Base-by-base conservation (phyloP, 495 filamentous ascomycete genomes). In the Friedmanniomyces simplex region DNA sequence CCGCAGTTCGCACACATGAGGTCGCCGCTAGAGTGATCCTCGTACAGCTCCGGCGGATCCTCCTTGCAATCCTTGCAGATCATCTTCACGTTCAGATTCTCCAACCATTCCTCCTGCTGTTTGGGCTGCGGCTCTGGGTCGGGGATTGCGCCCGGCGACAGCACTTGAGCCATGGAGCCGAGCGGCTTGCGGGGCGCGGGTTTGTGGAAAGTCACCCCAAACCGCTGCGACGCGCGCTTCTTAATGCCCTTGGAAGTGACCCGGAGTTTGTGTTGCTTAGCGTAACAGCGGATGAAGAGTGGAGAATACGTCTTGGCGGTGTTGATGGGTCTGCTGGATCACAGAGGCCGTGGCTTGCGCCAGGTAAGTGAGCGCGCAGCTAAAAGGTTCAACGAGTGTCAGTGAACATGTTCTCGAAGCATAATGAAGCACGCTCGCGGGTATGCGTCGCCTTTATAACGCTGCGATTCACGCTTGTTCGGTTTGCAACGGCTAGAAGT, bases 1-100 rank as follows among this genome's bases (percentile, higher is more conserved):
- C 93, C 93, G 64, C 93, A 98, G 21, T 85, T 88, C 16, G 76
- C 86, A 69, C 93, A 98, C 49, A 97, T 89, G 65, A 90, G 87
- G 70, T 97, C 91, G 48, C 95, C 93, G 13, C 82, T 85, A 3
- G 89, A 85, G 65, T 88, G 91, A 66, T 96, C 93, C 68, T 96
- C 93, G 52, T 86, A 75, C n/a, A 97, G 77, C 59, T 96, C 89
- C 0, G 93, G 91, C 20, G 93, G 93, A 24, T 81, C 72, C 65
- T 96, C 93, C 65, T 85, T 85, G 76, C 93, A 98, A 66, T 98
- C 93, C 1, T 77, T 80, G 70, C 93, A 98, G 37, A 88, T 82
- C 56, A 96, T 68, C 49, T 80, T 81, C 65, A 87, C 81, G 69
- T 88, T 94, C 41, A 97, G 80, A 64, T 97, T 93, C 67, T 85